These are phyloP conservation scores for Pleurotus cornucopiae DNA, from an alignment of 768 basidiomycete species.

Conservation along the genomic window DNA sequence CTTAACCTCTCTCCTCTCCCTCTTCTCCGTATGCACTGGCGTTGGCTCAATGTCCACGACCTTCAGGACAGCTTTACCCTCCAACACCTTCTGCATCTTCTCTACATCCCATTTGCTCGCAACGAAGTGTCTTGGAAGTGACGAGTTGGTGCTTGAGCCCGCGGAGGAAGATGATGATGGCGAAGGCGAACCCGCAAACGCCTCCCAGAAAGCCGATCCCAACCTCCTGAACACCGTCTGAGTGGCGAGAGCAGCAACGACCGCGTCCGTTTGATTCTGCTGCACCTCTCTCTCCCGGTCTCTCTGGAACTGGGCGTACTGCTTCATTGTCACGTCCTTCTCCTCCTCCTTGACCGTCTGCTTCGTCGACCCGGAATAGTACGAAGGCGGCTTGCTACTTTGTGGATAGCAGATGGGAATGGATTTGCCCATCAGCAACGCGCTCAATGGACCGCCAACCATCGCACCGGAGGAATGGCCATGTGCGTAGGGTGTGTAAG, in stretches of 20 bases:
- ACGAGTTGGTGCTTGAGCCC: constrained; percentile 20
- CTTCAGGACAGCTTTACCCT: constrained; percentile 75
- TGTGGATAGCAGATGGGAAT: too few species aligned
- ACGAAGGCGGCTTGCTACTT: constrained; percentile 12
- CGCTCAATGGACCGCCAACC: constrained; percentile 5
- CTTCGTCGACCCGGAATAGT: constrained; percentile 14
- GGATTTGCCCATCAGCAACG: constrained; percentile 37
- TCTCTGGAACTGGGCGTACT: constrained; percentile 10
- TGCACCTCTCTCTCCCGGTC: constrained; percentile 18
- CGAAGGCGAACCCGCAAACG: constrained; percentile 58
- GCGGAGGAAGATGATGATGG: constrained; percentile 21
- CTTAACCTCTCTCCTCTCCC: constrained; percentile 10
- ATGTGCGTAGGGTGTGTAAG: constrained; percentile 20
- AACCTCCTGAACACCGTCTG: constrained; percentile 73
- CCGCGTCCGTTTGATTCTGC: constrained; percentile 37
- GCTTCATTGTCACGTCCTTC: constrained; percentile 5
- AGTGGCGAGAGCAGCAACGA: constrained; percentile 71
- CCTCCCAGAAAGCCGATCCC: constrained; percentile 82
- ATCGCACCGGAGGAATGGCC: constrained; percentile 7
- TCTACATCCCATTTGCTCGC: constrained; percentile 56
- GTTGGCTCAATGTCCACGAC: constrained; percentile 70
- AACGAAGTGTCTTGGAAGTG: constrained; percentile 6
- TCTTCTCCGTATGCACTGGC: not conserved
- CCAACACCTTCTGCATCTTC: constrained; percentile 77
- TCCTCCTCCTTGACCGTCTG: constrained; percentile 20